These are phyloP conservation scores for Rhodotorula sp. DNA, from an alignment of 1,284 basidiomycete genomes.

Conservation along the genomic window DNA sequence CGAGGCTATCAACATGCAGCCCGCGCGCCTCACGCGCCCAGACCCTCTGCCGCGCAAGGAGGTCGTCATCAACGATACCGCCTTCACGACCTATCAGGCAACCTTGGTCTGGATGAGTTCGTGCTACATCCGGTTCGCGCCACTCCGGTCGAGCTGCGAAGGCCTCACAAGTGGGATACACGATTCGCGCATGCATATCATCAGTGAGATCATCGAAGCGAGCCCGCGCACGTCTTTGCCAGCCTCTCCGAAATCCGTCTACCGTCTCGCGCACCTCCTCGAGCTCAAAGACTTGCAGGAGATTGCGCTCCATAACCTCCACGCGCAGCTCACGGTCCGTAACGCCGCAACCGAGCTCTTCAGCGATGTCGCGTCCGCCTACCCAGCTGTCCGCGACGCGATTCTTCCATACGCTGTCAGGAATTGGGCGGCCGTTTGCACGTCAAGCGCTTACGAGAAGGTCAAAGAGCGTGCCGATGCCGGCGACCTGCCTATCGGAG, in stretches of 20 bases:
- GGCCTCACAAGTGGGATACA: too few species aligned
- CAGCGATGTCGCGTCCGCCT: background rate
- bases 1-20: too few species aligned
- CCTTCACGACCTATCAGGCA: conserved; percentile 13
- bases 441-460: background rate
- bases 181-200: too few species aligned
- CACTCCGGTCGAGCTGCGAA: background rate
- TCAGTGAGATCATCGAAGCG: too few species aligned
- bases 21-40: too few species aligned
- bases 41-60: too few species aligned
- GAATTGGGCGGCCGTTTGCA: background rate
- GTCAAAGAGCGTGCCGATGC: background rate
- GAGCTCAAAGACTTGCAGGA: background rate
- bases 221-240: background rate
- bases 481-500: background rate
- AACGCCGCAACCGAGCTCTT: conserved; percentile 20
- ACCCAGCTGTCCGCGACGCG: background rate
- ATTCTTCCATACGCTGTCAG: background rate
- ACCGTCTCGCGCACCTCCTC: conserved; percentile 11
- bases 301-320: conserved; percentile 7
- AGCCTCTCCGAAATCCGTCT: conserved; percentile 7
- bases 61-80: conserved; percentile 1
- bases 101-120: conserved; percentile 9
- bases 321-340: background rate
- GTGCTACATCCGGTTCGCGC: conserved; percentile 3